phyloP scores from a whole-genome alignment of 495 filamentous ascomycete genomes.

The Neurospora sp. region DNA sequence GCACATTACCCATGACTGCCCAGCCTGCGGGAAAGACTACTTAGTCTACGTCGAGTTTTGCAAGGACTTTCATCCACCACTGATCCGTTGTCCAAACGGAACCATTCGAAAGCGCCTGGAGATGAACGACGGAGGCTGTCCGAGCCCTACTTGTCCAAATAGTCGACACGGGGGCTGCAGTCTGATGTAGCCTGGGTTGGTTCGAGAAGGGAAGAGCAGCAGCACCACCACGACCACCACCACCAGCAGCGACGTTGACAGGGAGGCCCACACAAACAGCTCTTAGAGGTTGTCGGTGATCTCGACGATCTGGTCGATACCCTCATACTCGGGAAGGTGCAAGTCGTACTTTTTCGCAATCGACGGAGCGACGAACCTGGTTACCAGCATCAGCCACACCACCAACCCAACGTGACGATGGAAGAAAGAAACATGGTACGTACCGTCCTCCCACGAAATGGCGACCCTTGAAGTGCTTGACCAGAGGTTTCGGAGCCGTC shows the following conservation, averaged over 20 bases:
- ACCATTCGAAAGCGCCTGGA: conserved; percentile 22
- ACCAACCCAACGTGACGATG: not conserved
- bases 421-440: conserved; percentile 8
- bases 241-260: not conserved
- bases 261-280: not conserved
- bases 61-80: conserved; percentile 33
- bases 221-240: not conserved
- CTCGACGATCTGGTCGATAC: conserved; percentile 84
- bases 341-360: conserved; percentile 83
- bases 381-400: conserved; percentile 11
- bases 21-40: conserved; percentile 43
- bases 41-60: conserved; percentile 42
- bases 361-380: conserved; percentile 66
- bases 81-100: conserved; percentile 31
- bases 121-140: conserved; percentile 39
- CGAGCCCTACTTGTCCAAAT: conserved; percentile 40
- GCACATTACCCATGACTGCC: conserved; percentile 37
- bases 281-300: conserved; percentile 49
- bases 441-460: conserved; percentile 83
- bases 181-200: conserved; percentile 26
- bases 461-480: conserved; percentile 68
- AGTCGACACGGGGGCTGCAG: conserved; percentile 36
- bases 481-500: conserved; percentile 91
- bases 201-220: not conserved
- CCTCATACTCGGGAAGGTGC: conserved; percentile 72